A percentile compares a stretch with the other conserved stretches of the same genome.
Conservation (phyloP, 1,284 basidiomycete species). For the Leccinum insolens region DNA sequence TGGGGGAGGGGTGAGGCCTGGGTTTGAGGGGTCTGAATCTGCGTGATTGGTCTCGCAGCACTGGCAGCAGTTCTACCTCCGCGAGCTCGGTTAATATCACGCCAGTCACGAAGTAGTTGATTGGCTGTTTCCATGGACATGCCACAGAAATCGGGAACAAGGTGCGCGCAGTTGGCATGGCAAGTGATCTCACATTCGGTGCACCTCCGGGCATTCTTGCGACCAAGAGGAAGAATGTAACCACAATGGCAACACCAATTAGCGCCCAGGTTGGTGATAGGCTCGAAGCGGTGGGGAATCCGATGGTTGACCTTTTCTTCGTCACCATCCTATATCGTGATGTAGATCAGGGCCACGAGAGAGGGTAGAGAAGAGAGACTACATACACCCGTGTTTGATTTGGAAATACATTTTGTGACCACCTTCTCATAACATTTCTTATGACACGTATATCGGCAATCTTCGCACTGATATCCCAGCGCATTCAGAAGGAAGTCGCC, state of each 20-base stretch:
- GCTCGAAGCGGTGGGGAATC: conserved; percentile 98
- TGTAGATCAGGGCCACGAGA: conserved; percentile 7
- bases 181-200: conserved; percentile 96
- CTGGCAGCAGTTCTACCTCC: conserved; percentile 41
- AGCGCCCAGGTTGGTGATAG: conserved; percentile 95
- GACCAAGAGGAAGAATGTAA: conserved; percentile 95
- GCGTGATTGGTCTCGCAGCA: conserved; percentile 37
- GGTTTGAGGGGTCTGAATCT: conserved; percentile 38
- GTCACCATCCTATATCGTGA: conserved; percentile 83
- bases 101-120: conserved; percentile 87
- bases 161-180: conserved; percentile 96
- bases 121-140: conserved; percentile 99
- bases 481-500: conserved; percentile 98
- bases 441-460: conserved; percentile 98
- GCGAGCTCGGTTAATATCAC: conserved; percentile 73
- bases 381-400: conserved; percentile 91
- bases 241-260: conserved; percentile 99
- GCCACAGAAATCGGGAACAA: conserved; percentile 99
- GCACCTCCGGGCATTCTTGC: conserved; percentile 96
- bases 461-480: conserved; percentile 97
- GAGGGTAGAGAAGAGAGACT: conserved; percentile 11
- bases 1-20: conserved; percentile 33
- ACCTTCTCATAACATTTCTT: conserved; percentile 99
- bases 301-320: conserved; percentile 99
- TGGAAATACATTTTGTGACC: conserved; percentile 99